Evolutionary conservation across 2,329 filamentous ascomycete species (phyloP).

Genomic region (Pseudocercospora fuligena): DNA sequence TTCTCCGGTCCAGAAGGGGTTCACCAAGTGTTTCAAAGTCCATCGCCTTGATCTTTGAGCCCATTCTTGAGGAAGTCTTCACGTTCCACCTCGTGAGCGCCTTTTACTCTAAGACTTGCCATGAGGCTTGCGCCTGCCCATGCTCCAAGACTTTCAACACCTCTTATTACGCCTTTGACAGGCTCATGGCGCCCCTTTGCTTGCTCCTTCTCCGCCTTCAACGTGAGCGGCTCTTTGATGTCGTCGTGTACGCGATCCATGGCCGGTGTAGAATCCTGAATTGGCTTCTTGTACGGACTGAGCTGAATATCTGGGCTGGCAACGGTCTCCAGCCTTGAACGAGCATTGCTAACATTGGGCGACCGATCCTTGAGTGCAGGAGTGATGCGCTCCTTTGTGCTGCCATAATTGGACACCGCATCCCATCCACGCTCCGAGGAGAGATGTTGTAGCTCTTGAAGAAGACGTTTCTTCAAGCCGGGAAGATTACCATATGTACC

Average conservation of each 20-base stretch:
- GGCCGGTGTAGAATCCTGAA: constrained; percentile 33
- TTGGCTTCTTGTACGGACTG: constrained; percentile 31
- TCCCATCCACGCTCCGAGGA: constrained; percentile 77
- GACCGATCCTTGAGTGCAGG: constrained; percentile 27
- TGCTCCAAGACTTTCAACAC: constrained; percentile 70
- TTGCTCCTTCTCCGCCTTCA: constrained; percentile 59
- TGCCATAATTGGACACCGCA: constrained; percentile 71
- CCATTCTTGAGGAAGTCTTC: constrained; percentile 75
- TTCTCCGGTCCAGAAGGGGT: neutral
- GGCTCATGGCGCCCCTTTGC: constrained; percentile 47
- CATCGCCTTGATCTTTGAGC: constrained; percentile 37
- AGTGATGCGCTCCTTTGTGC: constrained; percentile 38
- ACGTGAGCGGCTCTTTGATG: constrained; percentile 55
- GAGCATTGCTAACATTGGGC: constrained; percentile 24
- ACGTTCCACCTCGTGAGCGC: constrained; percentile 71
- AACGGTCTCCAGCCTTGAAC: constrained; percentile 8
- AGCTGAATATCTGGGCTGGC: constrained; percentile 18
- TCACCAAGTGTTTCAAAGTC: constrained; percentile 17
- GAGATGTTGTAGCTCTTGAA: constrained; percentile 73
- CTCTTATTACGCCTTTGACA: constrained; percentile 65
- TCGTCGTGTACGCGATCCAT: constrained; percentile 38
- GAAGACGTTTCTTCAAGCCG: constrained; percentile 76
- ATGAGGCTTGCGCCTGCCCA: constrained; percentile 77
- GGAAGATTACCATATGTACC: constrained; percentile 80
- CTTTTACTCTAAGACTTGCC: constrained; percentile 69